Conservation (phyloP, 2,329 filamentous ascomycete genomes). For the Colletotrichum noveboracense region DNA sequence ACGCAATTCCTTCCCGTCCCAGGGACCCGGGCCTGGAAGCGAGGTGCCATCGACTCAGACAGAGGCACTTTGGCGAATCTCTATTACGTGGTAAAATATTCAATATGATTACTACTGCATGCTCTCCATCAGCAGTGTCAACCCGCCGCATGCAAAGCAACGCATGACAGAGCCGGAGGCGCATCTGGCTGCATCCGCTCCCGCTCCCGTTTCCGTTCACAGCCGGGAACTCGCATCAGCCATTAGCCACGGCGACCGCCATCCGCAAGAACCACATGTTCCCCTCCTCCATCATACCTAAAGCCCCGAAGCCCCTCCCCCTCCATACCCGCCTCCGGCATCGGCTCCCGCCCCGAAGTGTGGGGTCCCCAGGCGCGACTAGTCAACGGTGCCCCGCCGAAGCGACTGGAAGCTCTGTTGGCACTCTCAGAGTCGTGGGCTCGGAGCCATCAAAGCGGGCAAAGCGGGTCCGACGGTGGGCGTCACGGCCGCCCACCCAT, state of each 20-base stretch:
- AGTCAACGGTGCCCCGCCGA: not conserved
- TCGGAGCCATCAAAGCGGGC: not conserved
- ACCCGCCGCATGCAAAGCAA: not conserved
- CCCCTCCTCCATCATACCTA: not conserved
- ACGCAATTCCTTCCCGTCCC: not conserved
- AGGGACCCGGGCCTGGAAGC: not conserved
- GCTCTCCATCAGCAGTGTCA: not conserved
- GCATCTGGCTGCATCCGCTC: not conserved
- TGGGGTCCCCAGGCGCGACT: conserved; percentile 1
- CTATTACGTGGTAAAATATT: not conserved
- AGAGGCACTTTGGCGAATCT: not conserved
- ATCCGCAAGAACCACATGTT: not conserved
- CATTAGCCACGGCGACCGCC: not conserved
- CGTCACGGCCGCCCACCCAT: conserved; percentile 7
- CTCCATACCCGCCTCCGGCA: not conserved
- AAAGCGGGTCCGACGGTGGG: conserved; percentile 17
- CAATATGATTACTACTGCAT: not conserved
- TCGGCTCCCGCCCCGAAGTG: not conserved
- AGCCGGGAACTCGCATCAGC: not conserved
- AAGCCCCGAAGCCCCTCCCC: not conserved
- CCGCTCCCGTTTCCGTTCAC: not conserved
- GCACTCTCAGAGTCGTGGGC: not conserved
- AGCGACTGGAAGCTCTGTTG: not conserved
- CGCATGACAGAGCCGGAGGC: not conserved
- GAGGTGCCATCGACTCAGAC: not conserved